Evolutionary conservation across 345 rosid genomes (phyloP), one percentile per base, ranked within the genome.

Genomic region (Syzygium aromaticum): DNA sequence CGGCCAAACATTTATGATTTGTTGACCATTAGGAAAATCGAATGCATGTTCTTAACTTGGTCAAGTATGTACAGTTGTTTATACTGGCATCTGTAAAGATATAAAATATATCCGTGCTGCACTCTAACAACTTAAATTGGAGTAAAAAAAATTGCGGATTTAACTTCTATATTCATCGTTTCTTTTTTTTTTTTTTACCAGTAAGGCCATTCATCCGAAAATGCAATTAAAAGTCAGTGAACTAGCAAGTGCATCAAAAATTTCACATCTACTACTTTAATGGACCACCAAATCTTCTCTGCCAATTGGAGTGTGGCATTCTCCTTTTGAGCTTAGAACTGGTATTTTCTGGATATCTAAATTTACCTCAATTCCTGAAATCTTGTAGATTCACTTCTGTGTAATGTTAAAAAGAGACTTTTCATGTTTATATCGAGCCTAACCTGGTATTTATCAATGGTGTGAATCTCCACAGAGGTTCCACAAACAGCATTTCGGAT

Each of bases 361-460:
- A 9, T 73, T 73, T 73, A 5, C 38, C 80, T 19, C 46, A 67
- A 73, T 21, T 73, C 21, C 43, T 40, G 51, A 57, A 28, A 64
- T 86, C 83, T 64, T 30, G 30, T 28, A 27, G 77, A 61, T 57
- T 23, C 52, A 40, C 2, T 59, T 51, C 78, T 73, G 27, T 19
- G 3, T 73, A 40, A 57, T 25, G 51, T 53, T 16, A 30, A 86
- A 14, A 49, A 49, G 51, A 38, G 27, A 43, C 3, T 19, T 82
- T 38, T 51, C 40, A 54, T 52, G 77, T 54, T 56, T 23, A 64
- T 40, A 11, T n/a, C 40, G 17, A 56, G 19, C 88, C 92, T 84
- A 89, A 97, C 99, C 99, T 98, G 99, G 92, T 95, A 98, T 89
- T 96, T 96, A 87, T 98, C 99, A 85, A 98, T 96, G 87, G 99